Base-by-base conservation (phyloP, 345 rosid genomes). In the Balakata baccata region DNA sequence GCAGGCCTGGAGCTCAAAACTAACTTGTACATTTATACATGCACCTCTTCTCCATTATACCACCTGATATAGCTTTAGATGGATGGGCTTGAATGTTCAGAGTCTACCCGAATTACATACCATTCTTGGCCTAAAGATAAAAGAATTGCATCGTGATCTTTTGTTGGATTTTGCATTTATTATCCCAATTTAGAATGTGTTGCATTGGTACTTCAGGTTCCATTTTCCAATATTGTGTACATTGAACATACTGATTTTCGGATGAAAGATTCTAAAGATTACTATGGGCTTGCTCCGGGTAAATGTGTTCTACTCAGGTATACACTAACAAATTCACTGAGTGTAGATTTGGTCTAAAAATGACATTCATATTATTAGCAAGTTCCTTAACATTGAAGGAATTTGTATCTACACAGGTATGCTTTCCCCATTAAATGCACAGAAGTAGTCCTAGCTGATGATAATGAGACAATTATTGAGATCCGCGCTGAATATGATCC, bases 251-350 rank as follows among this genome's bases (percentile, higher is more conserved):
- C 97, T 72, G 96, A 96, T 86, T 96, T 96, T 81, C 93, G 94
- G 73, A 77, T 86, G 90, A 88, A 93, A 76, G 98, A 96, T 86
- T 91, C 99, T 14, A 91, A 96, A 82, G 98, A 88, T 80, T 96
- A 84, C 77, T 96, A 90, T 71, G 99, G 99, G 63, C 94, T 96
- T 41, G 93, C 98, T 65, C 99, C 91, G 43, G 98, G 97, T 71
- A 96, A 96, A 88, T 93, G 95, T 34, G 93, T 83, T 60, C 75
- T 93, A 57, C 92, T 93, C 60, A 89, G 98, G 97, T 91, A 85
- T 73, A 68, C 58, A 59, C 2, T 7, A 2, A 11, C 8, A 29
- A 50, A 49, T 65, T 45, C 29, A 66, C 39, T 10, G 38, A 23
- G 22, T 20, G n/a, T 50, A 49, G 58, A 64, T 51, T 69, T 67